A percentile compares a stretch with the other conserved stretches of the same genome.
Evolutionary conservation across 2,329 filamentous ascomycete species (phyloP).

Genomic region (Monosporascus ibericus): DNA sequence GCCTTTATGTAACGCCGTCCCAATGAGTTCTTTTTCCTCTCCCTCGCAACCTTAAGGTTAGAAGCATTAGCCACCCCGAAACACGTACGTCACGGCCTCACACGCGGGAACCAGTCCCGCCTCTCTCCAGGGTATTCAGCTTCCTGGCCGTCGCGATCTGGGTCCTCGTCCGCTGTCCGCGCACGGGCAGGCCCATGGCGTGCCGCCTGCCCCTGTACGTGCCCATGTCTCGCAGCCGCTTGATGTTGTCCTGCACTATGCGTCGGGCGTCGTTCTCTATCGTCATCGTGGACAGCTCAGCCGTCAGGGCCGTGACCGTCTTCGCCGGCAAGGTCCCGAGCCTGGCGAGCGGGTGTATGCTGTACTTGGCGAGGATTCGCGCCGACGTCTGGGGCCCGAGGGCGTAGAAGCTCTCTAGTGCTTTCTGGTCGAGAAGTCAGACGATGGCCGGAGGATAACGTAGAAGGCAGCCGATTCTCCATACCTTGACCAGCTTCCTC

Average conservation of each 20-base stretch:
- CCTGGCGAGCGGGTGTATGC: constrained; percentile 77
- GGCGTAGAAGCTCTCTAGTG: constrained; percentile 80
- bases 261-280: constrained; percentile 84
- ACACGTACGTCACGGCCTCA: constrained; percentile 1
- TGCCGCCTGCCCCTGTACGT: constrained; percentile 84
- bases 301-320: constrained; percentile 75
- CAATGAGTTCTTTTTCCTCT: constrained; percentile 1
- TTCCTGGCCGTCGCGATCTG: constrained; percentile 59
- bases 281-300: constrained; percentile 83
- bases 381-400: constrained; percentile 65
- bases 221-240: constrained; percentile 81
- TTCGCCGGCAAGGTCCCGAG: constrained; percentile 69
- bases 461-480: neutral
- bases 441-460: no score
- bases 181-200: constrained; percentile 85
- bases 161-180: constrained; percentile 81
- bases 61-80: neutral
- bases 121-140: constrained; percentile 53
- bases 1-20: constrained; percentile 3
- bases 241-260: constrained; percentile 77
- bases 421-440: constrained; percentile 42
- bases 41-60: neutral
- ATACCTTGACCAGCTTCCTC: constrained; percentile 73
- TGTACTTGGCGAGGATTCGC: constrained; percentile 79
- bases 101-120: constrained; percentile 18